These are phyloP conservation scores for Echeveria elegans DNA, from an alignment of 164 flowering plant species.

Conservation along the genomic window DNA sequence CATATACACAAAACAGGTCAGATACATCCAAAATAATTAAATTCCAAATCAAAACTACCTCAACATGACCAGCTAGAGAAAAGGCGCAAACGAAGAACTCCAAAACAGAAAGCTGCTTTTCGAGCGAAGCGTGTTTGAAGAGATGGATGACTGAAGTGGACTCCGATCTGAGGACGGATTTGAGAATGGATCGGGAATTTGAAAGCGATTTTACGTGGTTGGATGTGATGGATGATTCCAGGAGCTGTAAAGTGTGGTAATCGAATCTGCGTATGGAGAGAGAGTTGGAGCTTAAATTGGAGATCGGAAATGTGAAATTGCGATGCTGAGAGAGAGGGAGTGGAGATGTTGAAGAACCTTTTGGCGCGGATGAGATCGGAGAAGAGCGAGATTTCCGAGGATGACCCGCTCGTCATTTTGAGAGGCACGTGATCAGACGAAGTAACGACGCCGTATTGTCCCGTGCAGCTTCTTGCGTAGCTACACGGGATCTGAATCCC, in stretches of 20 bases:
- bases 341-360: too few species aligned
- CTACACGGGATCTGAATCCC: too few species aligned
- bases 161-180: constrained; percentile 39
- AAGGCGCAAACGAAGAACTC: constrained; percentile 75
- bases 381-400: neutral
- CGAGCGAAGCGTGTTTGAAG: constrained; percentile 31
- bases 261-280: constrained; percentile 35
- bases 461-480: too few species aligned
- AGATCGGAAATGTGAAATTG: neutral
- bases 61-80: constrained; percentile 58
- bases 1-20: neutral
- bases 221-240: constrained; percentile 43
- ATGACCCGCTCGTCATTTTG: neutral
- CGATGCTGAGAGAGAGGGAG: neutral
- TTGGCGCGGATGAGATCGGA: neutral
- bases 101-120: constrained; percentile 45
- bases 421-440: too few species aligned
- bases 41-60: too few species aligned
- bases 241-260: constrained; percentile 42
- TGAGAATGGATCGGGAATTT: constrained; percentile 30
- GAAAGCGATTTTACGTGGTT: constrained; percentile 40
- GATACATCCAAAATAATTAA: neutral
- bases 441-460: too few species aligned
- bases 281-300: neutral
- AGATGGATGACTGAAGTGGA: constrained; percentile 30